These are phyloP conservation scores for Goffeauzyma gilvescens DNA, from an alignment of 768 basidiomycete genomes.

Conservation along the genomic window DNA sequence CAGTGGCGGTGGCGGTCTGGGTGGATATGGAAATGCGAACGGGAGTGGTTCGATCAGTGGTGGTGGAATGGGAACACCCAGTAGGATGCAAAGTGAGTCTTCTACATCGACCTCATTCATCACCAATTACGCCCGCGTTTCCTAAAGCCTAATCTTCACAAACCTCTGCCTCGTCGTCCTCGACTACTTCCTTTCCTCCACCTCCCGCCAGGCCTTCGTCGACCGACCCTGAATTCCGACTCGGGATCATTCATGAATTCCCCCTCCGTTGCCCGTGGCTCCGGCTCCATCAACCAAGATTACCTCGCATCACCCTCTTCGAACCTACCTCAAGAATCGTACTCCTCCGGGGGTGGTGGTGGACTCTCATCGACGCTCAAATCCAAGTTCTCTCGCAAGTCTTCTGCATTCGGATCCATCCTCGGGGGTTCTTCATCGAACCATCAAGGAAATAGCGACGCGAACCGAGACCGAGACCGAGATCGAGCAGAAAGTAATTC, in stretches of 20 bases:
- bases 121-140: too few species aligned
- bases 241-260: background rate
- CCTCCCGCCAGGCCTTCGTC: background rate
- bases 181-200: too few species aligned
- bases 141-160: too few species aligned
- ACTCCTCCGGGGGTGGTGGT: background rate
- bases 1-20: too few species aligned
- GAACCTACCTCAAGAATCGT: constrained; percentile 1
- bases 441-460: constrained; percentile 13
- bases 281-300: constrained; percentile 11
- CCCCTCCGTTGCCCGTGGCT: background rate
- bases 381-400: constrained; percentile 14
- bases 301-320: constrained; percentile 14
- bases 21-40: constrained; percentile 4
- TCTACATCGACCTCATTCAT: background rate
- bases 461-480: constrained; percentile 15
- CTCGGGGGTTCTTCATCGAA: background rate
- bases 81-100: background rate
- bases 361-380: constrained; percentile 11
- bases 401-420: constrained; percentile 16
- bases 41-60: constrained; percentile 13
- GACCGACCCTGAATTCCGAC: constrained; percentile 6
- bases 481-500: constrained; percentile 19
- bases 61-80: constrained; percentile 1
- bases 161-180: too few species aligned